These are phyloP conservation scores for Neotropicomus parvogracilis DNA, from an alignment of 1,284 basidiomycete species.

Conservation along the genomic window DNA sequence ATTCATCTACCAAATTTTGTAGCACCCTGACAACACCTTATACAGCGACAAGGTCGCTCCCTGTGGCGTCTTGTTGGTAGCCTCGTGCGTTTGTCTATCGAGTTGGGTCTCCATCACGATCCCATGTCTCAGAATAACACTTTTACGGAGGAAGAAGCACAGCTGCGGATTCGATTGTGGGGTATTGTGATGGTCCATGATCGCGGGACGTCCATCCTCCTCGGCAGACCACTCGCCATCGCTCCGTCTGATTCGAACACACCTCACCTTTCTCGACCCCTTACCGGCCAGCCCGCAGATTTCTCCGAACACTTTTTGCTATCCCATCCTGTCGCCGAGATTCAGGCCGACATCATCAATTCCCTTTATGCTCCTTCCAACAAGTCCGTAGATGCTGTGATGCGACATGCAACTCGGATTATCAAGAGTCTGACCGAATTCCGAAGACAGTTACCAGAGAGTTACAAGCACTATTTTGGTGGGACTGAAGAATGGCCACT, in stretches of 20 bases:
- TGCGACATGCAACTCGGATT: conserved; percentile 72
- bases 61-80: conserved; percentile 81
- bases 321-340: conserved; percentile 67
- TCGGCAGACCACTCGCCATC: conserved; percentile 79
- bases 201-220: conserved; percentile 76
- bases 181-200: conserved; percentile 78
- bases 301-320: conserved; percentile 69
- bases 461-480: conserved; percentile 66
- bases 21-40: conserved; percentile 11
- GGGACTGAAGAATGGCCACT: conserved; percentile 69
- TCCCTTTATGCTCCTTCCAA: conserved; percentile 71
- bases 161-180: conserved; percentile 76
- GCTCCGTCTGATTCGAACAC: conserved; percentile 74
- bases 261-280: conserved; percentile 55
- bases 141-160: conserved; percentile 70
- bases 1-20: not conserved
- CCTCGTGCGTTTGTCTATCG: conserved; percentile 72
- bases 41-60: conserved; percentile 75
- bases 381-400: conserved; percentile 61
- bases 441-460: conserved; percentile 59
- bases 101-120: conserved; percentile 79
- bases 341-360: conserved; percentile 82
- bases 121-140: conserved; percentile 61
- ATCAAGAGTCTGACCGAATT: conserved; percentile 71
- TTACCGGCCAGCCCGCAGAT: conserved; percentile 39